Evolutionary conservation across 2,329 filamentous ascomycete genomes (phyloP).

Genomic region (Ciborinia camelliae): DNA sequence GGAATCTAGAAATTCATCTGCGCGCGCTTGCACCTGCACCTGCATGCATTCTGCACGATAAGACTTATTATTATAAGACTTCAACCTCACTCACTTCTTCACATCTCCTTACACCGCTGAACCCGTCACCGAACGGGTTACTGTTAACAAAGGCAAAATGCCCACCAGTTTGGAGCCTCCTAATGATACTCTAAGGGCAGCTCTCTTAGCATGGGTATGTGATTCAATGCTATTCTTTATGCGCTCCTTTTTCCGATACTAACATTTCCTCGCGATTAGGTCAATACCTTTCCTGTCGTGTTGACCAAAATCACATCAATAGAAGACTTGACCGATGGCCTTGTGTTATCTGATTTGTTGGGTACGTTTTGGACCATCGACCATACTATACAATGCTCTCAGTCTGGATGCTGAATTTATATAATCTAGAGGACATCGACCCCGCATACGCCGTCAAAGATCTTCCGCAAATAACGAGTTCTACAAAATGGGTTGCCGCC

Average conservation of each 20-base stretch:
- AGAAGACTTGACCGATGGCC: conserved; percentile 38
- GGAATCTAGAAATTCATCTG: conserved; percentile 10
- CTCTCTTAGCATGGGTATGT: conserved; percentile 55
- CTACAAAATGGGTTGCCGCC: conserved; percentile 40
- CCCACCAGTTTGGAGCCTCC: conserved; percentile 17
- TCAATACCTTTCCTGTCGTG: conserved; percentile 38
- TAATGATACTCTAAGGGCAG: conserved; percentile 39
- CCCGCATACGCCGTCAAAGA: conserved; percentile 53
- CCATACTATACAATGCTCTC: conserved; percentile 38
- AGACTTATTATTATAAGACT: not conserved
- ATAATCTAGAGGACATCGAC: conserved; percentile 52
- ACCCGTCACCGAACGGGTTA: conserved; percentile 10
- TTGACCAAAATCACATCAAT: conserved; percentile 32
- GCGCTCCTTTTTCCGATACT: conserved; percentile 2
- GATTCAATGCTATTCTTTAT: conserved; percentile 22
- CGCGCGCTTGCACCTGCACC: conserved; percentile 12
- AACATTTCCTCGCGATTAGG: conserved; percentile 26
- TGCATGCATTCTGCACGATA: conserved; percentile 15
- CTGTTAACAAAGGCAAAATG: conserved; percentile 14
- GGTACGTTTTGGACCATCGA: conserved; percentile 33
- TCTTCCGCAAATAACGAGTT: conserved; percentile 44
- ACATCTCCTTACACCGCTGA: conserved; percentile 18
- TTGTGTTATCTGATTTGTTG: conserved; percentile 37
- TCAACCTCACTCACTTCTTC: conserved; percentile 19
- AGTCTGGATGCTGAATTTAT: conserved; percentile 34